Conservation (phyloP, 1,284 basidiomycete species). For the Tilletia caries region DNA sequence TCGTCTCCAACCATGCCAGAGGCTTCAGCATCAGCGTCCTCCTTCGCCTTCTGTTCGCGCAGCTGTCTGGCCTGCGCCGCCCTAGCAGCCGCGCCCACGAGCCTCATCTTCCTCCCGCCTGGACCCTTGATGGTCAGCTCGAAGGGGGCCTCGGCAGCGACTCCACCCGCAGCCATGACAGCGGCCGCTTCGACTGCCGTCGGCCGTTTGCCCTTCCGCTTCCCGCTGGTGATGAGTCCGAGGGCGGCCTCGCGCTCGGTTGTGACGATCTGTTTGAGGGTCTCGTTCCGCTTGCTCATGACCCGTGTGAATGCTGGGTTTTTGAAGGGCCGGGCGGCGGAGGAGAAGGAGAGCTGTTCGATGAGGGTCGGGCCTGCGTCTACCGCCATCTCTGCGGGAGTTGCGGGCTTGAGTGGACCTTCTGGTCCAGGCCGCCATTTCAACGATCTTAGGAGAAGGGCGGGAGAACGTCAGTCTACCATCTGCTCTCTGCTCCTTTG, state of each 20-base stretch:
- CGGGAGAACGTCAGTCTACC: not conserved
- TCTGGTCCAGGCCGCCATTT: not conserved
- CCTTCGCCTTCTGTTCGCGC: constrained; percentile 13
- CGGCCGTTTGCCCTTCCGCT: constrained; percentile 24
- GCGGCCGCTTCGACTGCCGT: constrained; percentile 2
- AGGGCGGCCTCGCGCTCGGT: constrained; percentile 39
- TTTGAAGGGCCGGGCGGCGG: constrained; percentile 4
- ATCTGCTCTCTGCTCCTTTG: too few species aligned
- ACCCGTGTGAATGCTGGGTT: not conserved
- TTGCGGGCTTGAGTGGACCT: not conserved
- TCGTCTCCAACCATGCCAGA: not conserved
- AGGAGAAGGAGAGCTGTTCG: not conserved
- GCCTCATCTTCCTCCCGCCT: not conserved
- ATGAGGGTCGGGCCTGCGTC: not conserved
- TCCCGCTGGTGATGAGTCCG: constrained; percentile 19
- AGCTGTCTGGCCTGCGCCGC: constrained; percentile 11
- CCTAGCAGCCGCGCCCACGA: not conserved
- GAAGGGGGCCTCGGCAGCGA: not conserved
- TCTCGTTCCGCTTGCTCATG: constrained; percentile 37
- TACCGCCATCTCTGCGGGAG: not conserved
- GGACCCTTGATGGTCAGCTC: constrained; percentile 4
- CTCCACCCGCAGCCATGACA: not conserved
- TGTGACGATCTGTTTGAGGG: constrained; percentile 44
- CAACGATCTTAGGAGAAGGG: not conserved
- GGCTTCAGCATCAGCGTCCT: constrained; percentile 11